Evolutionary conservation across 768 basidiomycete species (phyloP).

Genomic region (Boletus subcaerulescens): DNA sequence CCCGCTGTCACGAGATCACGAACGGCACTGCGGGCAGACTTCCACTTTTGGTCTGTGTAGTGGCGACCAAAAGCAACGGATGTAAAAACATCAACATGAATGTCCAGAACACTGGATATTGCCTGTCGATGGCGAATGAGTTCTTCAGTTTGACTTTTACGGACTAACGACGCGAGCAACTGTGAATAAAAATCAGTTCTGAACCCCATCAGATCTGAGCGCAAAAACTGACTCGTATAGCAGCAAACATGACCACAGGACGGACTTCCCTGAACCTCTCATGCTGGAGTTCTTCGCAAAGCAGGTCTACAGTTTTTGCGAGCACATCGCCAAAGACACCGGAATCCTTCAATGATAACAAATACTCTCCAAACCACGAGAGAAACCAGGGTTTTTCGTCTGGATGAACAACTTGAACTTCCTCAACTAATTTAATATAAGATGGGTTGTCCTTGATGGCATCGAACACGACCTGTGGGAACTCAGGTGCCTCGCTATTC

Average conservation of each 20-base stretch:
- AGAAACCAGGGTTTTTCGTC: constrained; percentile 48
- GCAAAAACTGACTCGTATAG: constrained; percentile 54
- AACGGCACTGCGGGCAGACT: constrained; percentile 37
- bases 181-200: constrained; percentile 16
- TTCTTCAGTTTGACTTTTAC: constrained; percentile 32
- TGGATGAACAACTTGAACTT: constrained; percentile 18
- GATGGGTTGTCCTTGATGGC: constrained; percentile 76
- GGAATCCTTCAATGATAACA: constrained; percentile 52
- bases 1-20: constrained; percentile 39
- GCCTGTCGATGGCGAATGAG: constrained; percentile 26
- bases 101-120: constrained; percentile 42
- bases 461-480: constrained; percentile 77
- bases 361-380: constrained; percentile 62
- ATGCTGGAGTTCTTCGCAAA: constrained; percentile 82
- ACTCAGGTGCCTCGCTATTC: constrained; percentile 67
- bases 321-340: constrained; percentile 61
- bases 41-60: constrained; percentile 42
- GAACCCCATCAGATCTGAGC: constrained; percentile 1
- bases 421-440: constrained; percentile 46
- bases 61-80: constrained; percentile 43
- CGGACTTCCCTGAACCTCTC: constrained; percentile 60
- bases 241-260: constrained; percentile 57
- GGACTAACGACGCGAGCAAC: constrained; percentile 34
- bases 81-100: constrained; percentile 48
- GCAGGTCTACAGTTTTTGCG: constrained; percentile 66